Base-by-base conservation (phyloP, 1,284 basidiomycete species). In the Schizopora paradoxa region DNA sequence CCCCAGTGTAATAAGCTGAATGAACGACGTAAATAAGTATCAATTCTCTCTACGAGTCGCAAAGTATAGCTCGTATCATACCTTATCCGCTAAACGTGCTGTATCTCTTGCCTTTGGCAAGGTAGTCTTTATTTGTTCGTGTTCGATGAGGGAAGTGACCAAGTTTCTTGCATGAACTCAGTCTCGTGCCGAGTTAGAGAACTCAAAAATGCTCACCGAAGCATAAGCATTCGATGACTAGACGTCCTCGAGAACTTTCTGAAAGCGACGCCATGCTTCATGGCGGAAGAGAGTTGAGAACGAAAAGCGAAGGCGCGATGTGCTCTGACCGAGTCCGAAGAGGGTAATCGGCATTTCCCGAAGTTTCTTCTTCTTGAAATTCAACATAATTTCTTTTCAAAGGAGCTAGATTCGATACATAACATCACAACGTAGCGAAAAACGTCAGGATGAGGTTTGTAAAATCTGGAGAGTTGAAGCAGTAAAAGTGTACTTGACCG, bases 101-200 rank as follows among this genome's bases (percentile, higher is more conserved):
- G 93, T 74, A 61, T 97, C 93, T 62, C 89, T 86, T 1, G 96
- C 96, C 66, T 99, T 99, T 18, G 96, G 88, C 22, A 97, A 70
- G 0, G 96, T 99, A 4, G 96, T 99, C 63, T 88, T 87, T 64
- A 99, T 95, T 60, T 91, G 86, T 62, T 98, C 92, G 68, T 99
- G 93, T 62, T 97, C 82, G 51, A 99, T 78, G 38, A 99, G 76
- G 11, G 93, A 94, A 14, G 92, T 90, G 56, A 99, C 95, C 45
- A 99, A 70, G 66, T 98, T n/a, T 98, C 55, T 94, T 93, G 26
- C 47, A 36, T 26, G 34, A 43, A 22, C 36, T 32, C 18, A 14
- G 37, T 35, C 31, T 4, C 26, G 38, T 40, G 38, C 25, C 7
- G 43, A 11, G 29, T 29, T 43, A 27, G 22, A 3, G n/a, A 25